Conservation (phyloP, 2,329 filamentous ascomycete genomes). For the Fusarium brachygibbosum region DNA sequence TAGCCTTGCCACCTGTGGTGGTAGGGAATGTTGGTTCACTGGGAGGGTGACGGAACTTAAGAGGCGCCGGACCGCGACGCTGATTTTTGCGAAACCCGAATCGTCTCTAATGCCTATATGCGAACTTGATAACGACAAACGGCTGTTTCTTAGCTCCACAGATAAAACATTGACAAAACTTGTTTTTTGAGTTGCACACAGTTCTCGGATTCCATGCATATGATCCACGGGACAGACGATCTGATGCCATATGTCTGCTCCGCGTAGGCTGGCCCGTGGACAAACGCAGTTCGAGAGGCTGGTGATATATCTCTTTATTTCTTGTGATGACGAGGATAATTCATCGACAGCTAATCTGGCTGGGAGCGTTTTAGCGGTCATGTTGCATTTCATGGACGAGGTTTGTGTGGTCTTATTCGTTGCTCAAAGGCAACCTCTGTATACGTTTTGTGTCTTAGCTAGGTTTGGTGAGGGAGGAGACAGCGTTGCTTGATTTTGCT, state of each 20-base stretch:
- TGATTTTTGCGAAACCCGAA: conserved; percentile 51
- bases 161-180: conserved; percentile 56
- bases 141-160: conserved; percentile 60
- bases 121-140: conserved; percentile 58
- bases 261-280: conserved; percentile 46
- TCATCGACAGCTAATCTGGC: conserved; percentile 32
- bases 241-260: conserved; percentile 32
- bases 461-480: conserved; percentile 5
- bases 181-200: conserved; percentile 49
- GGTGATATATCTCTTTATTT: conserved; percentile 34
- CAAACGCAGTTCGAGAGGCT: conserved; percentile 36
- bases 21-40: conserved; percentile 50
- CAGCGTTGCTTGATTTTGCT: conserved; percentile 32
- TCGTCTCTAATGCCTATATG: conserved; percentile 57
- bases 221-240: conserved; percentile 41
- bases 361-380: conserved; percentile 33
- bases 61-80: conserved; percentile 46
- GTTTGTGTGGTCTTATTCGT: conserved; percentile 34
- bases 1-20: conserved; percentile 48
- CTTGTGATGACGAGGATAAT: conserved; percentile 41
- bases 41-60: conserved; percentile 49
- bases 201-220: conserved; percentile 41
- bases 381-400: conserved; percentile 40
- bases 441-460: conserved; percentile 43
- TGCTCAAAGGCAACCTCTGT: conserved; percentile 40